Evolutionary conservation across 441 rosid species (phyloP).

Genomic region (Populus hybrid): DNA sequence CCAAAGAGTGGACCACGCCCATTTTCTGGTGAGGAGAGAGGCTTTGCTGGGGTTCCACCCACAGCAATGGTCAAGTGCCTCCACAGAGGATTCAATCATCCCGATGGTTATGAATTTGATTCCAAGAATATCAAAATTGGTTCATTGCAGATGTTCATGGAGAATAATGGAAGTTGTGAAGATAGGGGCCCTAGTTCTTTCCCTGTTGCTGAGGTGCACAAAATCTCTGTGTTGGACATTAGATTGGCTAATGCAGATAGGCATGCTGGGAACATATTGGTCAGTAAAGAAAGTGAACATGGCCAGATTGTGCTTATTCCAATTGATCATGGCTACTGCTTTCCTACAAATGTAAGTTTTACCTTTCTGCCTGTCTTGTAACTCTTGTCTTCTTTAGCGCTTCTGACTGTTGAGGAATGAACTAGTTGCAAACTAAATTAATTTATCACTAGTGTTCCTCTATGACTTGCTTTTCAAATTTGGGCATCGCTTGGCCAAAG

Average conservation of each 20-base stretch:
- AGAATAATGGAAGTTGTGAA: constrained; percentile 67
- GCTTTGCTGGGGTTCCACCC: constrained; percentile 74
- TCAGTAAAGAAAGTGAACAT: constrained; percentile 42
- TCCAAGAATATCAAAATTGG: constrained; percentile 55
- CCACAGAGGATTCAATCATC: constrained; percentile 64
- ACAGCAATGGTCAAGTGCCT: constrained; percentile 69
- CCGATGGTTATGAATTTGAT: constrained; percentile 39
- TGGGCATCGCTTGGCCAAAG: not conserved
- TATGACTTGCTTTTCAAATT: not conserved
- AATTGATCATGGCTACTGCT: constrained; percentile 81
- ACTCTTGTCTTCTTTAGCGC: not conserved
- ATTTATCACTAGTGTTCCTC: not conserved
- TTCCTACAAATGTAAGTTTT: constrained; percentile 58
- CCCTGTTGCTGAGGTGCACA: constrained; percentile 70
- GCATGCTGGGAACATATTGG: constrained; percentile 70
- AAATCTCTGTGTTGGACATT: constrained; percentile 68
- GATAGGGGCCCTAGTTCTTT: constrained; percentile 64
- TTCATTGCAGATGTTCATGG: constrained; percentile 70
- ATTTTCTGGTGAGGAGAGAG: constrained; percentile 35
- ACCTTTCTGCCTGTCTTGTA: not conserved
- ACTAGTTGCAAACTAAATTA: not conserved
- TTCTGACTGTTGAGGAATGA: not conserved
- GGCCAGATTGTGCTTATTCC: constrained; percentile 55
- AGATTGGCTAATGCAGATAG: constrained; percentile 83
- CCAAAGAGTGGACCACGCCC: constrained; percentile 40